Evolutionary conservation across 495 filamentous ascomycete genomes (phyloP).

Genomic region (Penicillium arizonense): DNA sequence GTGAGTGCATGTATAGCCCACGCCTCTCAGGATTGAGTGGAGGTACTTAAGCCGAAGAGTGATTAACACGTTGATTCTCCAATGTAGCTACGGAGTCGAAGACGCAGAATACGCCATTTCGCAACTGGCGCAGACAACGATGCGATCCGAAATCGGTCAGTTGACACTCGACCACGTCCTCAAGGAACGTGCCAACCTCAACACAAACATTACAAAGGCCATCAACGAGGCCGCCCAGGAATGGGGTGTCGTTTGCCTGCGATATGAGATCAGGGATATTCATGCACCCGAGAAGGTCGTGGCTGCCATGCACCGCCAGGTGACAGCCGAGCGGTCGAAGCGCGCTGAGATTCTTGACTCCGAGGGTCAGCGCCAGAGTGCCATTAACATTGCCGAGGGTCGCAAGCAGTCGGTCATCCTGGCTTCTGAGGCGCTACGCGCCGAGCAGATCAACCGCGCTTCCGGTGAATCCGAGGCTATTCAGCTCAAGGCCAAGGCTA

Average conservation of each 20-base stretch:
- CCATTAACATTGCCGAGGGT: conserved; percentile 98
- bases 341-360: conserved; percentile 95
- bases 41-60: conserved; percentile 1
- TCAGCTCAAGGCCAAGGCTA: conserved; percentile 77
- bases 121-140: conserved; percentile 96
- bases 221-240: conserved; percentile 97
- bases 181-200: conserved; percentile 91
- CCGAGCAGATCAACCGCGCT: conserved; percentile 90
- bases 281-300: conserved; percentile 92
- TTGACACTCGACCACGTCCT: conserved; percentile 95
- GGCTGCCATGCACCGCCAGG: conserved; percentile 95
- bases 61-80: conserved; percentile 5
- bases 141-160: conserved; percentile 97
- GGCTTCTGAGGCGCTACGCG: conserved; percentile 85
- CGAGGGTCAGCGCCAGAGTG: conserved; percentile 91
- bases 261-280: conserved; percentile 98
- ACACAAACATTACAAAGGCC: conserved; percentile 94
- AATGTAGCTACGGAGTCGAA: conserved; percentile 86
- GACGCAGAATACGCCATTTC: conserved; percentile 99
- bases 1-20: conserved; percentile 38
- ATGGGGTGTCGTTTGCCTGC: conserved; percentile 93
- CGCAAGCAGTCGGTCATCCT: conserved; percentile 94
- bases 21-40: neutral
- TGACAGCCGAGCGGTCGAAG: conserved; percentile 94
- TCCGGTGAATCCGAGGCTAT: conserved; percentile 93